A percentile compares a stretch with the other conserved stretches of the same genome.
Conservation (phyloP, 2,329 filamentous ascomycete genomes). For the Arthrobotrys sphaeroides region DNA sequence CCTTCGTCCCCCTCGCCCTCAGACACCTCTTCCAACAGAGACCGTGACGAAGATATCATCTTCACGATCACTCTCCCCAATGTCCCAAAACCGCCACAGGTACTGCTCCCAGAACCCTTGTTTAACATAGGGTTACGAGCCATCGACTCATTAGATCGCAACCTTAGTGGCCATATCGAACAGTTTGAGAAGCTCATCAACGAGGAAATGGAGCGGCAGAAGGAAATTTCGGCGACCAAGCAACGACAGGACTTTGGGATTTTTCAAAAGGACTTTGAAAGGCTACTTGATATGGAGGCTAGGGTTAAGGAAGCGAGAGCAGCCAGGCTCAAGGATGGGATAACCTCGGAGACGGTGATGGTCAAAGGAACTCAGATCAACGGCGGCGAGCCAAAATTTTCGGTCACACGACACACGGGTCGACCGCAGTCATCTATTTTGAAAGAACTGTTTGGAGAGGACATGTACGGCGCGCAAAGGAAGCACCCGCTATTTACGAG, state of each 20-base stretch:
- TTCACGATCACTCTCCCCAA: constrained; percentile 1
- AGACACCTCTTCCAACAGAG: constrained; percentile 27
- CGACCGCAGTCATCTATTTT: constrained; percentile 21
- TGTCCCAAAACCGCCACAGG: constrained; percentile 21
- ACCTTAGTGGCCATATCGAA: constrained; percentile 14
- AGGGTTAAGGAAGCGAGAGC: neutral
- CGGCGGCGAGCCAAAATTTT: constrained; percentile 30
- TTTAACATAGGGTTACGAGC: constrained; percentile 39
- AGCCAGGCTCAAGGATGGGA: neutral
- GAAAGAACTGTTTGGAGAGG: constrained; percentile 45
- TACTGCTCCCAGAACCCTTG: constrained; percentile 34
- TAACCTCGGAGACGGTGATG: constrained; percentile 17
- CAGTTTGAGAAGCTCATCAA: constrained; percentile 36
- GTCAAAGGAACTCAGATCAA: constrained; percentile 30
- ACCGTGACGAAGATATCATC: constrained; percentile 24
- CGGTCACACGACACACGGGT: constrained; percentile 13
- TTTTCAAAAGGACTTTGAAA: constrained; percentile 40
- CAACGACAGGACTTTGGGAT: constrained; percentile 23
- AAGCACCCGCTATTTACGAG: constrained; percentile 41
- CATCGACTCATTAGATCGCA: constrained; percentile 34
- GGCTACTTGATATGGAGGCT: constrained; percentile 32
- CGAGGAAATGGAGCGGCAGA: constrained; percentile 33
- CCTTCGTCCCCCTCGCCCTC: constrained; percentile 35
- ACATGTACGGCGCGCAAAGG: constrained; percentile 45
- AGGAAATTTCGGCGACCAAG: constrained; percentile 16